These are phyloP conservation scores for Cucumis melo DNA, from an alignment of 306 rosid genomes.

Conservation along the genomic window DNA sequence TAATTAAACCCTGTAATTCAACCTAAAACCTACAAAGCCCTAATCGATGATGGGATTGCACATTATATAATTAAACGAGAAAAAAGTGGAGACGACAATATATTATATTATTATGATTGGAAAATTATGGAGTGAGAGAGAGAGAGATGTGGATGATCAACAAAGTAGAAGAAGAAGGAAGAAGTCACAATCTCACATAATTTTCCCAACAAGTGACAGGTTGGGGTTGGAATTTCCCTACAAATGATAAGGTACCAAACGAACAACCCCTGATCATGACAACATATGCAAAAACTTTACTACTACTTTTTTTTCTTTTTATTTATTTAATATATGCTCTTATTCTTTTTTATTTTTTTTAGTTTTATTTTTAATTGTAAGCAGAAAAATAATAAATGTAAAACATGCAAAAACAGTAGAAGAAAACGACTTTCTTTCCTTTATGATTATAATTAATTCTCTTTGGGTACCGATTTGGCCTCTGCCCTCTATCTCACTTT, in stretches of 20 bases:
- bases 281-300: background rate
- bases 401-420: constrained; percentile 11
- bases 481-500: background rate
- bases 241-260: constrained; percentile 6
- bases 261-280: background rate
- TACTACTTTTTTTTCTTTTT: too few species aligned
- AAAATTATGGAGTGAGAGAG: background rate
- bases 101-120: background rate
- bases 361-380: background rate
- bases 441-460: background rate
- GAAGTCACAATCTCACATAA: background rate
- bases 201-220: constrained; percentile 7
- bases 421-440: background rate
- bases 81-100: background rate
- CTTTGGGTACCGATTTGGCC: background rate
- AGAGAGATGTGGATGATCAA: background rate
- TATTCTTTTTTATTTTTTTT: too few species aligned
- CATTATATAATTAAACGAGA: background rate
- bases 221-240: constrained; percentile 8
- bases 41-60: background rate
- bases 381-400: background rate
- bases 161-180: background rate
- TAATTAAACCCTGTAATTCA: too few species aligned
- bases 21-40: too few species aligned
- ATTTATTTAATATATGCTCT: too few species aligned